phyloP scores from a whole-genome alignment of 768 basidiomycete species.

The Amanita jacksonii region DNA sequence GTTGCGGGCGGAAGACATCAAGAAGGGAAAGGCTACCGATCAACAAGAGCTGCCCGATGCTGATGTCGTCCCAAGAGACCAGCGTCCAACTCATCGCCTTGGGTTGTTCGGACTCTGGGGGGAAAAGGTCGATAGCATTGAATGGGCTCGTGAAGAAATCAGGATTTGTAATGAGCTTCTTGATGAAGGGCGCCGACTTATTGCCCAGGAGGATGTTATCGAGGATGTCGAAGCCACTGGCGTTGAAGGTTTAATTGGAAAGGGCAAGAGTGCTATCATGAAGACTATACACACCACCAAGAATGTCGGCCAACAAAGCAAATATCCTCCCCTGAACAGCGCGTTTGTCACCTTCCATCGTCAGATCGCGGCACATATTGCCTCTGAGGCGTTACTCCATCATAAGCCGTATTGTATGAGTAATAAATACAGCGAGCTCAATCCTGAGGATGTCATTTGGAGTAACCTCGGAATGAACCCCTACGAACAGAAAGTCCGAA shows the following conservation, averaged over 20 bases:
- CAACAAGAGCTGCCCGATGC: slow-evolving; percentile 16
- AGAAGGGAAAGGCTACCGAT: slow-evolving; percentile 30
- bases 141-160: slow-evolving; percentile 81
- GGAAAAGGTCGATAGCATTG: slow-evolving; percentile 86
- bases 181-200: slow-evolving; percentile 35
- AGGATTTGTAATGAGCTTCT: slow-evolving; percentile 40
- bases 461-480: slow-evolving; percentile 81
- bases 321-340: slow-evolving; percentile 54
- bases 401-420: slow-evolving; percentile 81
- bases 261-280: slow-evolving; percentile 6
- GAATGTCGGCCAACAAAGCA: slow-evolving; percentile 18
- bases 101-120: slow-evolving; percentile 57
- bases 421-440: slow-evolving; percentile 67
- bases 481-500: slow-evolving; percentile 67
- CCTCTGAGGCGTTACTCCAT: slow-evolving; percentile 63
- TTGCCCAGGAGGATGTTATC: slow-evolving; percentile 19
- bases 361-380: slow-evolving; percentile 91
- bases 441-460: slow-evolving; percentile 90
- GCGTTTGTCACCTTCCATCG: slow-evolving; percentile 88
- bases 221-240: slow-evolving; percentile 14
- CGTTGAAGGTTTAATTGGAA: slow-evolving; percentile 9
- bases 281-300: slow-evolving; percentile 8
- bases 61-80: slow-evolving; percentile 45
- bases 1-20: slow-evolving; percentile 45
- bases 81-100: slow-evolving; percentile 77